Evolutionary conservation across 805 yeast species (phyloP), one percentile per base, ranked within the genome.

Genomic region (Teunomyces funiuensis): DNA sequence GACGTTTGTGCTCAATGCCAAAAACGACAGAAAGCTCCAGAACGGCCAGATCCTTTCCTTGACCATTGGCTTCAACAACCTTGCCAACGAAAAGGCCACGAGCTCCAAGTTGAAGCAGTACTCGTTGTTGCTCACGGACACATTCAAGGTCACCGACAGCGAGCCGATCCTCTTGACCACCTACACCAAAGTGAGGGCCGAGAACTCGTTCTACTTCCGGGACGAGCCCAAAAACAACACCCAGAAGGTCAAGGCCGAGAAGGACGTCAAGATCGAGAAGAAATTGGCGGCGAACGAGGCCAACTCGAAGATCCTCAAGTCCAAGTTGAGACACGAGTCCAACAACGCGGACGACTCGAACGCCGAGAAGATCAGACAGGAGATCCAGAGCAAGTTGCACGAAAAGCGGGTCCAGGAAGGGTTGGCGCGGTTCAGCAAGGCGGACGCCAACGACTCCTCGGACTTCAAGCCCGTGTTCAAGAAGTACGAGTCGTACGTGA

Each of bases 401-500:
- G 88, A 83, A 39, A 85, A 82, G 58, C 74, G 95, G 58, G 91
- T 85, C 58, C 85, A 85, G 54, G 91, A 85, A 56, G 99, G 99
- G 23, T 68, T 86, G 44, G 79, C 84, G 39, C 76, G 95, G 57
- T 90, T 82, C 57, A 82, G 85, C 45, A 85, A 88, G 33, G 85
- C 88, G 10, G 91, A 82, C 63, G 87, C 88, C 4, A 75, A 77
- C 22, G 83, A 79, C 49, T 76, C 73, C 16, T 67, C 72, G 31
- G 89, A 82, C 40, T 71, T 72, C 50, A 80, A 76, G 54, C 83
- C 83, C 2, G 83, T 82, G n/a, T 90, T 91, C 73, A 88, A 87
- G 57, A 85, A 85, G 59, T 93, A 87, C 65, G 99, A 91, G 69
- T 89, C 98, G 0, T 91, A 91, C 63, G 82, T 90, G 39, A 77